phyloP scores from a whole-genome alignment of 768 basidiomycete genomes.

The Leccinum ochraceum region DNA sequence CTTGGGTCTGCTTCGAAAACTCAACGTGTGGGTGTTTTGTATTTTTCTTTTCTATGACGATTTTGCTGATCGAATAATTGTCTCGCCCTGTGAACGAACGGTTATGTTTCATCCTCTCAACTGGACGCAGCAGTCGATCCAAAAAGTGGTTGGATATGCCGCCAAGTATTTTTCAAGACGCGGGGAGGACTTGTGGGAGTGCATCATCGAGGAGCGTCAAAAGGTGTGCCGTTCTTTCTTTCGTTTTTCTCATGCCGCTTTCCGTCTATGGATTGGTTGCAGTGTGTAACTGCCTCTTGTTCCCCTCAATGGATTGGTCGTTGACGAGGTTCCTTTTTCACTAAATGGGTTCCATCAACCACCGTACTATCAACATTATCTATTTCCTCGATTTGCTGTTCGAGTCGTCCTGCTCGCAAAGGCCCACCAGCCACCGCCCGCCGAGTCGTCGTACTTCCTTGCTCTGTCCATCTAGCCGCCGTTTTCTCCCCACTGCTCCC shows the following conservation, averaged over 20 bases:
- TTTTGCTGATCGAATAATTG: too few relatives aligned
- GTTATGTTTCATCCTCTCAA: too few relatives aligned
- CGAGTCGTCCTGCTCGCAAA: conserved; percentile 73
- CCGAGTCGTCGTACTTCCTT: too few relatives aligned
- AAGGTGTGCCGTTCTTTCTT: conserved; percentile 51
- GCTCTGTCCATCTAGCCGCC: too few relatives aligned
- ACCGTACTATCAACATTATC: conserved; percentile 80
- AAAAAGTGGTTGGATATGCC: conserved; percentile 87
- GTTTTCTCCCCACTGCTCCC: too few relatives aligned
- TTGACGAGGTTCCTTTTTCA: neutral
- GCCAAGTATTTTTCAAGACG: conserved; percentile 77
- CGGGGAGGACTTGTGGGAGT: conserved; percentile 94
- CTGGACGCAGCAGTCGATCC: conserved; percentile 36
- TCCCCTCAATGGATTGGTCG: neutral
- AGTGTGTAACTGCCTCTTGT: neutral
- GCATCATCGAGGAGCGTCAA: conserved; percentile 86
- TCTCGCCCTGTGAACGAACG: too few relatives aligned
- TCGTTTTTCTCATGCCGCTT: neutral
- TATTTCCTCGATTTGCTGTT: conserved; percentile 90
- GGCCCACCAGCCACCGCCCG: conserved; percentile 41
- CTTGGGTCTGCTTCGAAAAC: conserved; percentile 55
- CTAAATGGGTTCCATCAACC: conserved; percentile 76
- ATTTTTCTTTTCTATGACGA: too few relatives aligned
- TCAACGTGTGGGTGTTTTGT: conserved; percentile 66
- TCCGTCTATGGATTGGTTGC: neutral